Percentiles rank a stretch among this genome's conserved stretches.
Conservation (phyloP, 2,329 filamentous ascomycete genomes). For the Colletotrichum gloeosporioides region DNA sequence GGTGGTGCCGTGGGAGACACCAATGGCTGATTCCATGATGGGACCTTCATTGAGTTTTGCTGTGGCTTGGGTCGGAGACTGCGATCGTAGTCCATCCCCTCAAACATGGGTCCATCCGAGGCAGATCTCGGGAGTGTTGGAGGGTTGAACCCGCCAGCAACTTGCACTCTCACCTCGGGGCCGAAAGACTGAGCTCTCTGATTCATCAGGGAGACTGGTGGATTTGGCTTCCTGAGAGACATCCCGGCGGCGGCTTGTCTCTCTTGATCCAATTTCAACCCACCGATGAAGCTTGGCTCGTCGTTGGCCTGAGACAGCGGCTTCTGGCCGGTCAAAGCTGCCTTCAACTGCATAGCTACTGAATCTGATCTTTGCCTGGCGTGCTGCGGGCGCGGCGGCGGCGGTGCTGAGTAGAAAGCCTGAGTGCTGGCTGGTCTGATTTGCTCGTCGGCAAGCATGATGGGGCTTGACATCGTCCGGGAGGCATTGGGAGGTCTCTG, state of each 20-base stretch:
- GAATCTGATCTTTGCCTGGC: conserved; percentile 18
- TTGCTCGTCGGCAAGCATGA: conserved; percentile 1
- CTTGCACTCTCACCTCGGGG: conserved; percentile 2
- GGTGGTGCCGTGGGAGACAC: conserved; percentile 31
- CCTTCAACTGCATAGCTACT: conserved; percentile 21
- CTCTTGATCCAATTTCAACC: conserved; percentile 45
- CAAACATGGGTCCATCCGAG: not conserved
- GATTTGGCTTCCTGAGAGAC: not conserved
- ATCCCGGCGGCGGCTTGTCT: conserved; percentile 32
- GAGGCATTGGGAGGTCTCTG: conserved; percentile 12
- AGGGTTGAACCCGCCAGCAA: not conserved
- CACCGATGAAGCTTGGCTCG: conserved; percentile 44
- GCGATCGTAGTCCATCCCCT: not conserved
- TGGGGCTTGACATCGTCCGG: conserved; percentile 15
- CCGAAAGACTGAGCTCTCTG: conserved; percentile 17
- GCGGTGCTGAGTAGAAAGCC: not conserved
- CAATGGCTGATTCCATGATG: conserved; percentile 27
- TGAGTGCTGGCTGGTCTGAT: conserved; percentile 11
- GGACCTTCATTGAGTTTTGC: not conserved
- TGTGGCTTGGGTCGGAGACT: not conserved
- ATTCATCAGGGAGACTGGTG: not conserved
- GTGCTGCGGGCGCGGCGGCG: conserved; percentile 4
- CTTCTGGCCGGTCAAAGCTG: conserved; percentile 20
- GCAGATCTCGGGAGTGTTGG: not conserved
- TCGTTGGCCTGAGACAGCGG: conserved; percentile 1